Base-by-base conservation (phyloP, 139 green algal genomes). In the Edaphochlamys debaryana region DNA sequence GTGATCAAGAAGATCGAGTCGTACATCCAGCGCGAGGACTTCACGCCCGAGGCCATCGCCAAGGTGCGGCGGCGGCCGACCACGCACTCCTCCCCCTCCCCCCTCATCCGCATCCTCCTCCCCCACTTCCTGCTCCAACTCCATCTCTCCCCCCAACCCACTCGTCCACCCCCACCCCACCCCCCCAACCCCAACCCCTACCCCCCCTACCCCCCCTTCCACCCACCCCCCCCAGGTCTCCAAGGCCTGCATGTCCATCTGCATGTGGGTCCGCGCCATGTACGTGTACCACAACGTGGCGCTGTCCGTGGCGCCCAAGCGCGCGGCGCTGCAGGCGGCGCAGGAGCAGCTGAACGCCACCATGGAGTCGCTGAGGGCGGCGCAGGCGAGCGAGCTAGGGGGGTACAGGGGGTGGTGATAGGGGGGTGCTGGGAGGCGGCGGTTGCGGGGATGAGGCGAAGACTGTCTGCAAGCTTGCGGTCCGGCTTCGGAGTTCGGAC, bases 201-300 rank as follows among this genome's bases (percentile, higher is more conserved):
- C n/a, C n/a, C n/a, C n/a, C n/a, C n/a, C n/a, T n/a, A n/a, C n/a
- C n/a, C n/a, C n/a, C n/a, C n/a, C n/a, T n/a, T n/a, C n/a, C n/a
- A n/a, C n/a, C n/a, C n/a, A n/a, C n/a, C n/a, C n/a, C n/a, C n/a
- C n/a, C n/a, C n/a, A n/a, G n/a, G n/a, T n/a, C n/a, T 97, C 94
- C 85, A 96, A 96, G 87, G 94, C 94, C 15, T 96, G 93, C 93
- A 97, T 93, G 56, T 95, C 92, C 84, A 96, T 97, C 85, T 97
- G 94, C 85, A 95, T 95, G 93, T 97, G 94, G 94, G 93, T 90
- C 67, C 84, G 92, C 23, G 93, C 92, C 34, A 97, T 97, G 94
- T 91, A 95, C 87, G 89, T 94, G 41, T 97, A 97, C 91, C 88
- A 97, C 88, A 93, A 92, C 52, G 91, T 97, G 58, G 89, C 92